These are phyloP conservation scores for Mrakia frigida DNA, from an alignment of 768 basidiomycete genomes.

Conservation along the genomic window DNA sequence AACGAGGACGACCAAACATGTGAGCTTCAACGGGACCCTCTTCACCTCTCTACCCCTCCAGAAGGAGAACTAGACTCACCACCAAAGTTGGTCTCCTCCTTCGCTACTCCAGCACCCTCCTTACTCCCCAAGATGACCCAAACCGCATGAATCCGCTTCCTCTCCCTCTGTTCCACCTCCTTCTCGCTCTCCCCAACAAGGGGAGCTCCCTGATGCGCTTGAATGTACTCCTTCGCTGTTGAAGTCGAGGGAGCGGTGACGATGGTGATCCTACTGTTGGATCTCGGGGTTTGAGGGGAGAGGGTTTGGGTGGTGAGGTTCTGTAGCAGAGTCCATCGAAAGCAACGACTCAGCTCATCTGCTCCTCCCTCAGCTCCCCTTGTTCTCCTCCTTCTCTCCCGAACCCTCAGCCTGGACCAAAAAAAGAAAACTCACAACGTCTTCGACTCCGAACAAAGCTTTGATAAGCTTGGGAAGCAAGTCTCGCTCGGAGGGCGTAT, in stretches of 20 bases:
- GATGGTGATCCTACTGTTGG: slow-evolving; percentile 15
- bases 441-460: slow-evolving; percentile 11
- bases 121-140: slow-evolving; percentile 10
- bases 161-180: background rate
- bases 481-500: background rate
- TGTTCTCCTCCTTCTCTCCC: background rate
- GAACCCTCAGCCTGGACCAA: background rate
- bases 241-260: background rate
- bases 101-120: background rate
- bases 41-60: too few relatives aligned
- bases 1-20: background rate
- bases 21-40: background rate
- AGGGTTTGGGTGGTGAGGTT: background rate
- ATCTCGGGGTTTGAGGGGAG: background rate
- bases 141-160: slow-evolving; percentile 17
- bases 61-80: background rate
- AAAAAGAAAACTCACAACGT: background rate
- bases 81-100: background rate
- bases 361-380: too few relatives aligned
- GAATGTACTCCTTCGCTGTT: slow-evolving; percentile 13
- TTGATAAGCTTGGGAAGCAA: slow-evolving; percentile 1
- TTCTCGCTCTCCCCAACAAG: background rate
- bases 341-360: background rate
- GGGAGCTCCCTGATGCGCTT: background rate
- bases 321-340: too few relatives aligned